These are phyloP conservation scores for Penicillium bovifimosum DNA, from an alignment of 495 filamentous ascomycete genomes.

Conservation along the genomic window DNA sequence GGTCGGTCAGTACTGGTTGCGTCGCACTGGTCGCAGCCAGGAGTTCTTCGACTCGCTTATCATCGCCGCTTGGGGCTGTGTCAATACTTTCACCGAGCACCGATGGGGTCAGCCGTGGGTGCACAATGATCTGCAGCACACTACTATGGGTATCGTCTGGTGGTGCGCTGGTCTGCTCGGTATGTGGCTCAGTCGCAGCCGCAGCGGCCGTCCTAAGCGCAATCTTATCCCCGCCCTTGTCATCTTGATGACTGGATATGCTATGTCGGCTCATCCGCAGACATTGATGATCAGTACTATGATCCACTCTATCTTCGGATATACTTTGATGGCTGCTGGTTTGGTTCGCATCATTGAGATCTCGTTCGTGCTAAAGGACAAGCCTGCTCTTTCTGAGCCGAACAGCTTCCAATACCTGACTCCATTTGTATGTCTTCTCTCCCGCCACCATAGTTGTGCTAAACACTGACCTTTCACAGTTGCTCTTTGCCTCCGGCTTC, in stretches of 20 bases:
- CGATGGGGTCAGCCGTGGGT: conserved; percentile 88
- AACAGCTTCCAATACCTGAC: conserved; percentile 93
- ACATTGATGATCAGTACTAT: conserved; percentile 73
- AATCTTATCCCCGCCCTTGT: conserved; percentile 91
- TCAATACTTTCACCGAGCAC: conserved; percentile 98
- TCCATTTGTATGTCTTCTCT: conserved; percentile 66
- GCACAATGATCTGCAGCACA: conserved; percentile 95
- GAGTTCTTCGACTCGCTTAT: conserved; percentile 94
- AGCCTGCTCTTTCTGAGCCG: conserved; percentile 54
- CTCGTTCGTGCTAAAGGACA: conserved; percentile 76
- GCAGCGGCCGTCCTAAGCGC: conserved; percentile 79
- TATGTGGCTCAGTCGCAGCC: conserved; percentile 80
- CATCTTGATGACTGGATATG: conserved; percentile 89
- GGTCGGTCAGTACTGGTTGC: conserved; percentile 83
- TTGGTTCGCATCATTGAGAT: conserved; percentile 83
- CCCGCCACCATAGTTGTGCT: not conserved
- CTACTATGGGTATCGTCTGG: conserved; percentile 96
- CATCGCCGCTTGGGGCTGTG: conserved; percentile 89
- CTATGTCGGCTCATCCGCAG: conserved; percentile 87
- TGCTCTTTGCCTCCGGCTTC: conserved; percentile 90
- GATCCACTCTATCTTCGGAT: conserved; percentile 90
- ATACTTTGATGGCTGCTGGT: conserved; percentile 90
- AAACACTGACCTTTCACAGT: conserved; percentile 44
- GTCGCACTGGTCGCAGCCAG: conserved; percentile 78
- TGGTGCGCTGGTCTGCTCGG: conserved; percentile 90